These are phyloP conservation scores for Verticillium alfalfae DNA, from an alignment of 2,329 filamentous ascomycete species.

Conservation along the genomic window DNA sequence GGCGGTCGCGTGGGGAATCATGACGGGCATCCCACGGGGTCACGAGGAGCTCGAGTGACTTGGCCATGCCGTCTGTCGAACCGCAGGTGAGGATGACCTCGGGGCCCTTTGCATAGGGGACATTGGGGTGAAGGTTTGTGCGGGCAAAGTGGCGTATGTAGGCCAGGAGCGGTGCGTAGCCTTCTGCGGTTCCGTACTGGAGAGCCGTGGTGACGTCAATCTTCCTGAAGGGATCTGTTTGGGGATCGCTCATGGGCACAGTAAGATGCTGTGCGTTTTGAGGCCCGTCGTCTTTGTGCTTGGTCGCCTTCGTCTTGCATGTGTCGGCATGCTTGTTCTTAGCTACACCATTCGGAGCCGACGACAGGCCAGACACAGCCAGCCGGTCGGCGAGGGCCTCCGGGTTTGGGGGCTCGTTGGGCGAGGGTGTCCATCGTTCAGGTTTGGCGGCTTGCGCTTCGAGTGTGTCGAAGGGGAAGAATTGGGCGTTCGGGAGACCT, in stretches of 20 bases:
- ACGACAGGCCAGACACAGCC: slow-evolving; percentile 20
- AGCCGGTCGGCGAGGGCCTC: slow-evolving; percentile 30
- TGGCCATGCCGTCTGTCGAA: slow-evolving; percentile 79
- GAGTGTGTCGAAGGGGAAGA: slow-evolving; percentile 88
- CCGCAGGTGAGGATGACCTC: slow-evolving; percentile 78
- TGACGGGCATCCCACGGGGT: slow-evolving; percentile 68
- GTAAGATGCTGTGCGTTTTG: slow-evolving; percentile 47
- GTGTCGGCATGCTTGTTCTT: slow-evolving; percentile 12
- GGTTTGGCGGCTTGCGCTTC: slow-evolving; percentile 74
- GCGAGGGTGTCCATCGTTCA: slow-evolving; percentile 66
- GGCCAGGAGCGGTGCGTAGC: slow-evolving; percentile 71
- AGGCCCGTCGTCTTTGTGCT: slow-evolving; percentile 1
- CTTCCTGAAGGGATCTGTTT: slow-evolving; percentile 56
- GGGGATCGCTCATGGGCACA: slow-evolving; percentile 63
- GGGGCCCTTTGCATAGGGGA: slow-evolving; percentile 71
- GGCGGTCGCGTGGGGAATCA: slow-evolving; percentile 62
- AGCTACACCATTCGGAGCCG: slow-evolving; percentile 13
- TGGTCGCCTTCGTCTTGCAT: neutral
- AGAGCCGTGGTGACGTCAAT: slow-evolving; percentile 78
- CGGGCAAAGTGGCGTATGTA: slow-evolving; percentile 76
- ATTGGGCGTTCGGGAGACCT: slow-evolving; percentile 75
- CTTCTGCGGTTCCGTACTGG: slow-evolving; percentile 80
- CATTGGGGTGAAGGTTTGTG: slow-evolving; percentile 71
- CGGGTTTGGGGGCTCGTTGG: slow-evolving; percentile 29
- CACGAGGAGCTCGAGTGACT: slow-evolving; percentile 69